These are phyloP conservation scores for Massariosphaeria phaeospora DNA, from an alignment of 495 filamentous ascomycete species.

Conservation along the genomic window DNA sequence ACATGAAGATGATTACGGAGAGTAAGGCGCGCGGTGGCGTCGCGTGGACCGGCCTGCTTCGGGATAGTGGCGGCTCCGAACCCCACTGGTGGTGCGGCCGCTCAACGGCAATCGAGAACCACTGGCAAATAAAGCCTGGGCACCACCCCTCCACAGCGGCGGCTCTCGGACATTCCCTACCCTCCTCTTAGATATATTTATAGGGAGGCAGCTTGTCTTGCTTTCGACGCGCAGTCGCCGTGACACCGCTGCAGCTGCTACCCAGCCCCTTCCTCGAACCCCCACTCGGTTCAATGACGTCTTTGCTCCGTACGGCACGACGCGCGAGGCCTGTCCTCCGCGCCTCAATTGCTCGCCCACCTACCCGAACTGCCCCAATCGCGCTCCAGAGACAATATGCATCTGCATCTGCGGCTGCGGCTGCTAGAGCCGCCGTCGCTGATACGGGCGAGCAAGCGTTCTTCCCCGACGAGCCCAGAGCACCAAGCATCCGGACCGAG, in stretches of 20 bases:
- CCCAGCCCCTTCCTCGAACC: neutral
- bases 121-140: neutral
- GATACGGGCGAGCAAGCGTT: slow-evolving; percentile 33
- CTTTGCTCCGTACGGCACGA: slow-evolving; percentile 21
- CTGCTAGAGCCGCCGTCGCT: slow-evolving; percentile 1
- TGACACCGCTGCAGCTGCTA: neutral
- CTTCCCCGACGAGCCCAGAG: slow-evolving; percentile 62
- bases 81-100: neutral
- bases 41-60: neutral
- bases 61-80: neutral
- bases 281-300: slow-evolving; percentile 15
- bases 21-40: neutral
- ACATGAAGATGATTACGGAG: neutral
- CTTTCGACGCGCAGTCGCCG: neutral
- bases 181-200: neutral
- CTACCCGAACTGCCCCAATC: slow-evolving; percentile 5
- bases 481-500: slow-evolving; percentile 65
- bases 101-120: neutral
- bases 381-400: slow-evolving; percentile 20
- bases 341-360: slow-evolving; percentile 18
- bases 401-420: slow-evolving; percentile 19
- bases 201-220: neutral
- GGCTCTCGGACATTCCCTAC: neutral
- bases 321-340: slow-evolving; percentile 5
- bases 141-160: neutral